These are phyloP conservation scores for Plasmodium yoelii DNA, from an alignment of 169 alveolate genomes.

Conservation along the genomic window DNA sequence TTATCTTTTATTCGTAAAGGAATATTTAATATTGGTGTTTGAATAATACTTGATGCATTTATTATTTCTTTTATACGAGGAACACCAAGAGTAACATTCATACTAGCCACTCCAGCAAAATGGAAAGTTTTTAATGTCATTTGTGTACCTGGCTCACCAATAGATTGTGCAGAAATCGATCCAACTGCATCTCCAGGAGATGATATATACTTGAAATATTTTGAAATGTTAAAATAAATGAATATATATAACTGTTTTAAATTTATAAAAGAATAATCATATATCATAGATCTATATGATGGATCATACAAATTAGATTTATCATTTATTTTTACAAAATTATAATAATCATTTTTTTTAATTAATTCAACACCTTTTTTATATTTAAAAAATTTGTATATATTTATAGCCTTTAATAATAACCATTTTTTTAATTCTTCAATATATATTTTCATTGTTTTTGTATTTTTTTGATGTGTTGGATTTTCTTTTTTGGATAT, in stretches of 20 bases:
- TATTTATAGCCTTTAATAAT: slow-evolving; percentile 51
- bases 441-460: slow-evolving; percentile 49
- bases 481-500: slow-evolving; percentile 42
- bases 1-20: slow-evolving; percentile 78
- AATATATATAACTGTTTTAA: slow-evolving; percentile 89
- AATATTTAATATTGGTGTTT: slow-evolving; percentile 97
- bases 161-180: slow-evolving; percentile 99
- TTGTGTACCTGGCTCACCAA: slow-evolving; percentile 99
- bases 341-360: slow-evolving; percentile 19
- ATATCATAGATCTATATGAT: slow-evolving; percentile 27
- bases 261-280: slow-evolving; percentile 79
- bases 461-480: slow-evolving; percentile 66
- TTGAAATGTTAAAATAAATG: slow-evolving; percentile 90
- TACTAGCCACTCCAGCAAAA: slow-evolving; percentile 97
- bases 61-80: slow-evolving; percentile 99
- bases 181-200: slow-evolving; percentile 99
- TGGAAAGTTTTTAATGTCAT: slow-evolving; percentile 99
- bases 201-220: slow-evolving; percentile 92
- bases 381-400: slow-evolving; percentile 30
- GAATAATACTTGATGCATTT: slow-evolving; percentile 95
- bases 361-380: slow-evolving; percentile 40
- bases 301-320: slow-evolving; percentile 8
- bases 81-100: slow-evolving; percentile 99
- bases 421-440: slow-evolving; percentile 70
- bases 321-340: background rate